A percentile compares a stretch with the other conserved stretches of the same genome.
Conservation (phyloP, 257 asterid species). For the Petunia secreta region DNA sequence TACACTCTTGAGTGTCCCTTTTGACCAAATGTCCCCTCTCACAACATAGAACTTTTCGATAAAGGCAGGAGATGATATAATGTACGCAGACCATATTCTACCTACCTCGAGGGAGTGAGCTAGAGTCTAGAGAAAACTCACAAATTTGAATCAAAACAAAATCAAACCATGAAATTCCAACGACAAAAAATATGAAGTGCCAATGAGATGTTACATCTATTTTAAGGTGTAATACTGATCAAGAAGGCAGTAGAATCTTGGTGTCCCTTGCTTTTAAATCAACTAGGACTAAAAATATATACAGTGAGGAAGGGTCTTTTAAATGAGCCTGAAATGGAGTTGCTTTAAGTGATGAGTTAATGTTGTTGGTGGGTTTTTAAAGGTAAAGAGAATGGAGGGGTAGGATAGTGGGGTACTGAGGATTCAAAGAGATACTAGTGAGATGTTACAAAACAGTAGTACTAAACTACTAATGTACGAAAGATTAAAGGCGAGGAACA, state of each 20-base stretch:
- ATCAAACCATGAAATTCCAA: no score
- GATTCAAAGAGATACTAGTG: background rate
- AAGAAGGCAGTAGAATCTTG: background rate
- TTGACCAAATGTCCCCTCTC: no score
- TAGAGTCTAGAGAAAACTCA: no score
- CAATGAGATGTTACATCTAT: constrained; percentile 1
- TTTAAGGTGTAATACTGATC: background rate
- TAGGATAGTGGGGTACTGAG: background rate
- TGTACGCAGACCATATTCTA: no score
- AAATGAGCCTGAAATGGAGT: background rate
- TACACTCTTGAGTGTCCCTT: no score
- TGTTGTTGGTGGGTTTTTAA: background rate
- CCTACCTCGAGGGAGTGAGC: no score
- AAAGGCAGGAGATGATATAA: no score
- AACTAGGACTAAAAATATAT: background rate
- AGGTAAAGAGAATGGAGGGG: background rate
- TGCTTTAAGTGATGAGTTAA: background rate
- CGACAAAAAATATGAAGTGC: no score
- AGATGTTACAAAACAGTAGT: background rate
- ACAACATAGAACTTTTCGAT: no score
- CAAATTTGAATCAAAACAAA: no score
- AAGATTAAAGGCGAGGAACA: background rate
- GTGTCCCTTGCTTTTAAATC: background rate
- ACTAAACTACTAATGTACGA: background rate
- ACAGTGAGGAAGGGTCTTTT: background rate